Evolutionary conservation across 1,284 basidiomycete genomes (phyloP).

Genomic region (Pholiota adiposa): DNA sequence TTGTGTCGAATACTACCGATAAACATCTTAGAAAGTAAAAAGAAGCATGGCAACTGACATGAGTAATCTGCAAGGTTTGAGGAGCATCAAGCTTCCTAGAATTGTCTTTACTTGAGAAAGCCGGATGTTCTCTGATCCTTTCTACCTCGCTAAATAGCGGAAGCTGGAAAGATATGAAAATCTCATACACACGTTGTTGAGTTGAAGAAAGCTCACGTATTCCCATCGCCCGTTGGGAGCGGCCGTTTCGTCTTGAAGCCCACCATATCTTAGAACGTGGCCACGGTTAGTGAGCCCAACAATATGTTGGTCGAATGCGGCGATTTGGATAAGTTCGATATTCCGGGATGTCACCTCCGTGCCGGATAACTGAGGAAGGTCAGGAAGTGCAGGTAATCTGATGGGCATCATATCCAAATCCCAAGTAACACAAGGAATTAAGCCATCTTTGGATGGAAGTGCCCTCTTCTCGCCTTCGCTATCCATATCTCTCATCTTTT

Average conservation of each 20-base stretch:
- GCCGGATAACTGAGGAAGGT: slow-evolving; percentile 44
- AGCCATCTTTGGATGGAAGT: slow-evolving; percentile 36
- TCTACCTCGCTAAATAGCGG: slow-evolving; percentile 70
- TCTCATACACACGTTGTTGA: slow-evolving; percentile 11
- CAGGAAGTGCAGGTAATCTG: slow-evolving; percentile 57
- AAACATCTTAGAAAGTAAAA: slow-evolving; percentile 16
- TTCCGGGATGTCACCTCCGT: slow-evolving; percentile 39
- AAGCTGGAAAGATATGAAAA: slow-evolving; percentile 47
- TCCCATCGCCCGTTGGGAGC: slow-evolving; percentile 59
- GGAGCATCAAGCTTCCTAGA: slow-evolving; percentile 41
- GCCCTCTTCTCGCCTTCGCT: slow-evolving; percentile 41
- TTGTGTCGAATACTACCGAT: slow-evolving; percentile 23
- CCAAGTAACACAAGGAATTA: slow-evolving; percentile 67
- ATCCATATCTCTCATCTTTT: slow-evolving; percentile 52
- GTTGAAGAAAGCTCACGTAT: slow-evolving; percentile 60
- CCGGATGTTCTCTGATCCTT: slow-evolving; percentile 47
- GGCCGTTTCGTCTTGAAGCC: slow-evolving; percentile 44
- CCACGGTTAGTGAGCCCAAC: slow-evolving; percentile 80
- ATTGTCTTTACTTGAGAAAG: slow-evolving; percentile 40
- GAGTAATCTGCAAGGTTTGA: slow-evolving; percentile 63
- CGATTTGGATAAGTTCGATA: slow-evolving; percentile 75
- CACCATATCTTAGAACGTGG: slow-evolving; percentile 68
- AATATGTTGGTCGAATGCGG: slow-evolving; percentile 67
- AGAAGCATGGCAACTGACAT: slow-evolving; percentile 49
- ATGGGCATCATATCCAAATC: slow-evolving; percentile 55